These are phyloP conservation scores for Parasitella parasitica DNA, from an alignment of 371 early-diverging fungal genomes.

Conservation along the genomic window DNA sequence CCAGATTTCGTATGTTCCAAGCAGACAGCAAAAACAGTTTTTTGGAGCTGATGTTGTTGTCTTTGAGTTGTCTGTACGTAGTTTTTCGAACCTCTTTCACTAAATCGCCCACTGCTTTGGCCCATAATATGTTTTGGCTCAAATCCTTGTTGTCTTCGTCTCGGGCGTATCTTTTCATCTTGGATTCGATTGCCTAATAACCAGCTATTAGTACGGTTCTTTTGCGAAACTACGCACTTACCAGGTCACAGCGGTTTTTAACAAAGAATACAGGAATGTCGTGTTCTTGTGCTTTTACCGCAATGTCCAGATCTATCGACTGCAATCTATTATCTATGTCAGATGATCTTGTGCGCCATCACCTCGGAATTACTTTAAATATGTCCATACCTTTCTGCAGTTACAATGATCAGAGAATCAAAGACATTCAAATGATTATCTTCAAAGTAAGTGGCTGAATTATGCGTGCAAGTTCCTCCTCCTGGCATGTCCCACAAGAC, in stretches of 20 bases:
- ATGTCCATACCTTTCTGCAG: slow-evolving; percentile 43
- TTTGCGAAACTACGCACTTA: no score
- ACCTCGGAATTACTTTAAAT: not conserved
- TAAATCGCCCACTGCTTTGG: slow-evolving; percentile 40
- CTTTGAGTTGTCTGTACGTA: slow-evolving; percentile 34
- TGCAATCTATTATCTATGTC: slow-evolving; percentile 26
- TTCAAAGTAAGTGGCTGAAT: slow-evolving; percentile 41
- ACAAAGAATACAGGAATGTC: slow-evolving; percentile 45
- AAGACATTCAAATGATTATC: slow-evolving; percentile 47
- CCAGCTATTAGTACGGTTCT: no score
- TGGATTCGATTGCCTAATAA: slow-evolving; percentile 35
- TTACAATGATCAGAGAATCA: slow-evolving; percentile 50
- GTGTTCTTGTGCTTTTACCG: slow-evolving; percentile 35
- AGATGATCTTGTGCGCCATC: not conserved
- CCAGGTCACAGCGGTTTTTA: slow-evolving; percentile 46
- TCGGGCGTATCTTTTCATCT: slow-evolving; percentile 26
- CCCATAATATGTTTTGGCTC: slow-evolving; percentile 23
- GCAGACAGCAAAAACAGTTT: slow-evolving; percentile 41
- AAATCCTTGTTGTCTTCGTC: not conserved
- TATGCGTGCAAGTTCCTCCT: slow-evolving; percentile 34
- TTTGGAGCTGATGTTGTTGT: slow-evolving; percentile 31
- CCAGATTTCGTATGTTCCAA: slow-evolving; percentile 42
- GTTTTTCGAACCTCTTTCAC: slow-evolving; percentile 39
- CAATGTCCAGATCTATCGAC: slow-evolving; percentile 37
- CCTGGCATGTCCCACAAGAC: slow-evolving; percentile 54